Base-by-base conservation (phyloP, 305 asterid species). In the Fraxinus floribunda region DNA sequence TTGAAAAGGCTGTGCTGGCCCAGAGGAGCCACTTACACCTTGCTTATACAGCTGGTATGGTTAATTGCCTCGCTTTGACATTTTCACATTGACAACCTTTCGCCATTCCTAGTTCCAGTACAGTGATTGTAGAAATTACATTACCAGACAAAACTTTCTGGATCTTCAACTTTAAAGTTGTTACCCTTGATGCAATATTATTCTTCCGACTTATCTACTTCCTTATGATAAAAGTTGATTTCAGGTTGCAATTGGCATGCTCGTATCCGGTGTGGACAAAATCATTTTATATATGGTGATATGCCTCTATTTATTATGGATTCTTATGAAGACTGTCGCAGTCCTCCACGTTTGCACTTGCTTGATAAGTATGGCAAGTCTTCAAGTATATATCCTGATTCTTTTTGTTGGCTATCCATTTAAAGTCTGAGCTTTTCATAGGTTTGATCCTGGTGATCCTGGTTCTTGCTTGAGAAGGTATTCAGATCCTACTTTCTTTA, bases 401-500 rank as follows among this genome's bases (percentile, higher is more conserved):
- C 70, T 62, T 68, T 13, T 76, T 85, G 68, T 83, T 77, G 75
- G 78, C 75, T 82, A 78, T 77, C 79, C 36, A 9, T 26, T 78
- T 71, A 35, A 78, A n/a, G 24, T 7, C 66, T 76, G 18, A 78
- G 79, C 22, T 83, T 85, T 82, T 80, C 85, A 71, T 88, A 96
- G 99, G 93, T 96, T 96, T 87, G 98, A 94, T 82, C 80, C 93
- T 49, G 95, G 93, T 79, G 98, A 97, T 78, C 91, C 94, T 83
- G 98, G 99, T 83, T 94, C 99, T 89, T 96, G 98, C 92, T 88
- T 96, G 86, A 94, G 89, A 88, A 89, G 97, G 88, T 96, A 96
- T 91, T 94, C 99, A 72, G 98, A 96, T 88, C 98, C 99, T 60
- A 88, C 97, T 78, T 90, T 90, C 86, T 94, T 93, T 83, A 94